Conservation (phyloP, 768 basidiomycete genomes). For the Mycena galopus region DNA sequence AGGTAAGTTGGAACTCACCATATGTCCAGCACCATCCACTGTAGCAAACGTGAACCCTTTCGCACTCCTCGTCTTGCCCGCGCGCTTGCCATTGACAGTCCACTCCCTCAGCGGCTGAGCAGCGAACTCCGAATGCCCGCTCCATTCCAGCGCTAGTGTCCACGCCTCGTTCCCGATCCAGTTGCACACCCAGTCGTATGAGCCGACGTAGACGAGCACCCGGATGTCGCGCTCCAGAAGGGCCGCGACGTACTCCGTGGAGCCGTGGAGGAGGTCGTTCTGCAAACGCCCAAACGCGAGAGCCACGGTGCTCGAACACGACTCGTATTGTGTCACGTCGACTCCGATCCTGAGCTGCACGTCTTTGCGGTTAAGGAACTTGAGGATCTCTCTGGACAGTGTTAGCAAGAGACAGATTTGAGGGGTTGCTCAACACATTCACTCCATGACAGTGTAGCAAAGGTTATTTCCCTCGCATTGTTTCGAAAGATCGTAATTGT, state of each 20-base stretch:
- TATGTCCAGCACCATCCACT: constrained; percentile 44
- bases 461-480: constrained; percentile 12
- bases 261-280: constrained; percentile 51
- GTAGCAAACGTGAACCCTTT: constrained; percentile 75
- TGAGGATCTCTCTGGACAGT: constrained; percentile 21
- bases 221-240: constrained; percentile 71
- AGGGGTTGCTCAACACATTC: background rate
- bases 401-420: background rate
- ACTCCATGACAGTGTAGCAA: constrained; percentile 23
- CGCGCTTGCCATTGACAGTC: constrained; percentile 63
- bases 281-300: constrained; percentile 49
- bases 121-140: constrained; percentile 35
- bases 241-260: constrained; percentile 64
- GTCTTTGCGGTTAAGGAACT: constrained; percentile 29
- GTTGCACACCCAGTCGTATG: constrained; percentile 72
- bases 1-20: constrained; percentile 17
- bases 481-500: constrained; percentile 23
- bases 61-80: constrained; percentile 53
- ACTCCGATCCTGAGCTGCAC: constrained; percentile 24
- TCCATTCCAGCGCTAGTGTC: constrained; percentile 61
- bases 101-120: constrained; percentile 60
- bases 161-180: constrained; percentile 73
- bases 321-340: constrained; percentile 41
- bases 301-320: constrained; percentile 54
- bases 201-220: constrained; percentile 68